A percentile compares a stretch with the other conserved stretches of the same genome.
Conservation (phyloP, 257 asterid species). For the Osmanthus fragrans region DNA sequence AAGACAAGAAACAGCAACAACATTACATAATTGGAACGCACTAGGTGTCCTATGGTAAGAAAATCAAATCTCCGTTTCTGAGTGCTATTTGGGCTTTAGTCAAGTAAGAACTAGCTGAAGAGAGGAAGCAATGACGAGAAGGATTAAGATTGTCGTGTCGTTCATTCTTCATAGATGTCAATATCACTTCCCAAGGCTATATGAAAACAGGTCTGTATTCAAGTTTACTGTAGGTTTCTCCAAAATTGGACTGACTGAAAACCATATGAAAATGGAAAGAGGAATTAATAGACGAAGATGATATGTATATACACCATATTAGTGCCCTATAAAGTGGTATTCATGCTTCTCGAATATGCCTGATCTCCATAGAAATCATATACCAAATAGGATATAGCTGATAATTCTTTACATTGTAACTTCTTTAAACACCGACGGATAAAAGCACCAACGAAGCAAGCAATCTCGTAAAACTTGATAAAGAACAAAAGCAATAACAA, state of each 20-base stretch:
- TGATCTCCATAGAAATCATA: background rate
- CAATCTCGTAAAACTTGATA: background rate
- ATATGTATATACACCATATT: background rate
- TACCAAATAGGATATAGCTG: background rate
- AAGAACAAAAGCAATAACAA: background rate
- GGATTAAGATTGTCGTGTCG: background rate
- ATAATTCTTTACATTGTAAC: conserved; percentile 4
- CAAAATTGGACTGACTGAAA: background rate
- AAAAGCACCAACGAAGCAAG: background rate
- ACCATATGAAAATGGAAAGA: background rate
- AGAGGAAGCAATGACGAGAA: background rate
- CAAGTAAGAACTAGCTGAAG: background rate
- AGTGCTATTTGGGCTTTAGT: background rate
- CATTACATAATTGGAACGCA: background rate
- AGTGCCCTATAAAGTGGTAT: background rate
- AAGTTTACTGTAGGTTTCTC: background rate
- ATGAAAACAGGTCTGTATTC: background rate
- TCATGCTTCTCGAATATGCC: background rate
- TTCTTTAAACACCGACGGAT: conserved; percentile 5
- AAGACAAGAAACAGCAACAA: background rate
- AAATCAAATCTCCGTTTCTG: too few relatives aligned
- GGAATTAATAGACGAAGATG: background rate
- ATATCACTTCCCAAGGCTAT: background rate
- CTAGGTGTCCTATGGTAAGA: background rate
- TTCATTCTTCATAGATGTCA: background rate